Base-by-base conservation (phyloP, 108 stramenopile genomes). In the Fistulifera solaris region DNA sequence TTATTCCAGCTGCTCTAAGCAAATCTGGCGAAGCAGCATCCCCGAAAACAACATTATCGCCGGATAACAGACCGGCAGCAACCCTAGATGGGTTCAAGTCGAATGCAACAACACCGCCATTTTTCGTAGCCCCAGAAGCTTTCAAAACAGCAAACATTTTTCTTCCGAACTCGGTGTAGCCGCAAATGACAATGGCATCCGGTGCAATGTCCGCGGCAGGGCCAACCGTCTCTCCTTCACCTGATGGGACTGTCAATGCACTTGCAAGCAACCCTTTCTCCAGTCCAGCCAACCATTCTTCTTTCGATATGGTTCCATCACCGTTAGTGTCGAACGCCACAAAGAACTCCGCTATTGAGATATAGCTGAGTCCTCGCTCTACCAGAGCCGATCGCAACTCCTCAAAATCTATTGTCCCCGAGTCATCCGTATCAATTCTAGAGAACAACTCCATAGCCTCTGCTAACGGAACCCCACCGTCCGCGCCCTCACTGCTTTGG, bases 131-230 rank as follows among this genome's bases (percentile, higher is more conserved):
- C 43, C 18, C 56, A 40, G 12, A 16, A 11, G 17, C 31, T 25
- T 53, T 38, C 40, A 16, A 28, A 26, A 62, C 63, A n/a, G 54
- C 23, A 2, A 72, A 38, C 23, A 77, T 52, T 24, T 60, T 56
- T 47, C 66, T 47, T 15, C 84, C 84, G 51, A 79, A 49, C 16
- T 74, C 77, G 0, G 66, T 63, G 44, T 77, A 78, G 13, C 84
- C 84, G 50, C 80, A 81, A 27, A 85, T 59, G 6, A 85, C 69
- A 19, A 85, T 65, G 10, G 80, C 75, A 54, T 85, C 70, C 7
- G 63, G 63, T 17, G 84, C 68, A 18, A 78, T 57, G 10, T 71
- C 14, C 27, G 21, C 50, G 22, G 10, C 13, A 54, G 17, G 17
- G 3, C 31, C 31, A 41, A 39, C 2, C 56, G 27, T 10, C 13